Evolutionary conservation across 768 basidiomycete species (phyloP), one percentile per base, ranked within the genome.

Genomic region (Phylloporus rhodoxanthus): DNA sequence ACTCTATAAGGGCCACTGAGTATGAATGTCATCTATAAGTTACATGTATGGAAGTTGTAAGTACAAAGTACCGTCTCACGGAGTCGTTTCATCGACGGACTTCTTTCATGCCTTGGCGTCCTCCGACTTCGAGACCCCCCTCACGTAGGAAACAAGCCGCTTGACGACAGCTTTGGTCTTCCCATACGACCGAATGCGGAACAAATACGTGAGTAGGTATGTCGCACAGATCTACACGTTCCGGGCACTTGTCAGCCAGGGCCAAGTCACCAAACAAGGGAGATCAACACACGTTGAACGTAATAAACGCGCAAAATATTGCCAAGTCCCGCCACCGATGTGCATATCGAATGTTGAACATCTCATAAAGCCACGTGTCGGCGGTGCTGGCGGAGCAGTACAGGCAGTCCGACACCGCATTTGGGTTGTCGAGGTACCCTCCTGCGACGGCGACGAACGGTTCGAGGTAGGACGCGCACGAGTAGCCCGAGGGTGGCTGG

Each of bases 271-370:
- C 34, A 26, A 26, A 15, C 2, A 15, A 10, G 13, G 8, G 33
- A 9, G 13, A 15, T 4, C 4, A 8, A 66, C 75, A 41, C 52
- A 77, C 76, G 45, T 77, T 77, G 47, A 75, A 77, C 28, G 51
- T 54, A 26, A 71, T 64, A 43, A 69, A 75, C 1, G 61, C 74
- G 51, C 67, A 68, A 57, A 81, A 59, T 36, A 80, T 53, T 5
- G 75, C 77, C 32, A 77, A 64, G 60, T 79, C 57, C 26, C 77
- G 65, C 75, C 77, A 80, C 33, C 65, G 66, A 43, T 75, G 65
- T 51, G 67, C 52, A 51, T 84, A 89, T 39, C 61, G 71, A 28
- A 88, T 82, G 55, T 82, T 83, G 68, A 89, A 85, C 52, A 0
- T 34, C 8, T 6, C 4, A 23, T 11, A 44, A 2, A 65, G 32